Evolutionary conservation across 192 early-diverging fungal species (phyloP).

Genomic region (Chytriomyces sp.): DNA sequence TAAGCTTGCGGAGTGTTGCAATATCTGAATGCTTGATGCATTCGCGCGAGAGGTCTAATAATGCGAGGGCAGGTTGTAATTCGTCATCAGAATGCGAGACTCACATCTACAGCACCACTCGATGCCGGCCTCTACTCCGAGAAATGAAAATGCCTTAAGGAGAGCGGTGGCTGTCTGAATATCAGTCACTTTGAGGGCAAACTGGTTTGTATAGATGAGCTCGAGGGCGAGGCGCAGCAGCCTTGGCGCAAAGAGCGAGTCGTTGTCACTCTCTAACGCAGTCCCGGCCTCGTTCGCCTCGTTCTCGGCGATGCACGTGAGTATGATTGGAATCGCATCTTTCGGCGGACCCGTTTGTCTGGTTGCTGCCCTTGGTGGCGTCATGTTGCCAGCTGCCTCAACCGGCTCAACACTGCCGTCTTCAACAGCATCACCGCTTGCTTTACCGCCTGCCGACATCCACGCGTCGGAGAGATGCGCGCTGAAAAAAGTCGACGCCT

Average conservation of each 20-base stretch:
- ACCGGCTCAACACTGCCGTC: neutral
- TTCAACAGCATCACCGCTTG: neutral
- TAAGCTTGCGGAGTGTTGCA: neutral
- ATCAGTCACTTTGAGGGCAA: neutral
- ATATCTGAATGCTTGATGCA: constrained; percentile 10
- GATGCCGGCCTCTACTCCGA: constrained; percentile 10
- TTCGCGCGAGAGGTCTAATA: constrained; percentile 10
- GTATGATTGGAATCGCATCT: neutral
- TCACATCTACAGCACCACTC: constrained; percentile 7
- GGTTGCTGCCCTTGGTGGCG: neutral
- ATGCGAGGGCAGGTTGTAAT: neutral
- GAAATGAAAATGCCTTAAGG: constrained; percentile 12
- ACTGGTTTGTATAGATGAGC: constrained; percentile 19
- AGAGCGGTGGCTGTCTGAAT: neutral
- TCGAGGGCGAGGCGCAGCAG: constrained; percentile 3
- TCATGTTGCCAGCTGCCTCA: too few species aligned
- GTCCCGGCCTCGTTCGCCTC: too few species aligned
- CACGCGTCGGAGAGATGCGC: constrained; percentile 9
- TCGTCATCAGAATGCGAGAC: neutral
- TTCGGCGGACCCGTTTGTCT: neutral
- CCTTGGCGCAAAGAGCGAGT: neutral
- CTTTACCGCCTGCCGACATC: neutral
- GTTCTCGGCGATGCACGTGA: neutral
- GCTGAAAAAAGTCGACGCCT: constrained; percentile 11
- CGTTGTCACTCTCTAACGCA: neutral